Conservation (phyloP, 2,329 filamentous ascomycete genomes). For the Fusarium sp. region DNA sequence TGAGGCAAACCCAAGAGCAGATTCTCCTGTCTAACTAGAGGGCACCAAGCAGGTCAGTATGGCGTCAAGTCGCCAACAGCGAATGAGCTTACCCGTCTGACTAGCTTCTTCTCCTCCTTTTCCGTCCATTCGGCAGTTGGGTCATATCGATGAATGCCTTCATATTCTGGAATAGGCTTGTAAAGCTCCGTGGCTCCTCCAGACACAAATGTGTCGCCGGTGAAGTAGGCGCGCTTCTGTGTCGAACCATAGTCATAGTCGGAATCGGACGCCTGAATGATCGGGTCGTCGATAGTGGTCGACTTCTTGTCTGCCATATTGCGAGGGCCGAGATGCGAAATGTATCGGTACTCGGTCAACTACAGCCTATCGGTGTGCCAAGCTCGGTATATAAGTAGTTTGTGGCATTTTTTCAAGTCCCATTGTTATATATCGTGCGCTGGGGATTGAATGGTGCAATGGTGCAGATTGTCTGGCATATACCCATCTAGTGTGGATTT, state of each 20-base stretch:
- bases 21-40: constrained; percentile 47
- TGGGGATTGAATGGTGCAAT: constrained; percentile 6
- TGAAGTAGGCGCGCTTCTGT: not conserved
- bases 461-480: not conserved
- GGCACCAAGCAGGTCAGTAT: not conserved
- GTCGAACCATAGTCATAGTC: not conserved
- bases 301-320: not conserved
- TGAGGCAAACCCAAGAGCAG: constrained; percentile 53
- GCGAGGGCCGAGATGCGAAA: not conserved
- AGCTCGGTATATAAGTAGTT: not conserved
- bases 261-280: not conserved
- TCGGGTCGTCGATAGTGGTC: not conserved
- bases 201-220: not conserved
- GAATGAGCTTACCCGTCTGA: constrained; percentile 56
- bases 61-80: not conserved
- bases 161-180: constrained; percentile 64
- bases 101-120: constrained; percentile 65
- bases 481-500: not conserved
- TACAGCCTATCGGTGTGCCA: not conserved
- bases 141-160: constrained; percentile 69
- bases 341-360: not conserved
- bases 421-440: not conserved
- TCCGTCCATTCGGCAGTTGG: constrained; percentile 65
- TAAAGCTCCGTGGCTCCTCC: constrained; percentile 46
- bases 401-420: not conserved